Conservation (phyloP, 305 asterid species). For the Fraxinus angustifolia region DNA sequence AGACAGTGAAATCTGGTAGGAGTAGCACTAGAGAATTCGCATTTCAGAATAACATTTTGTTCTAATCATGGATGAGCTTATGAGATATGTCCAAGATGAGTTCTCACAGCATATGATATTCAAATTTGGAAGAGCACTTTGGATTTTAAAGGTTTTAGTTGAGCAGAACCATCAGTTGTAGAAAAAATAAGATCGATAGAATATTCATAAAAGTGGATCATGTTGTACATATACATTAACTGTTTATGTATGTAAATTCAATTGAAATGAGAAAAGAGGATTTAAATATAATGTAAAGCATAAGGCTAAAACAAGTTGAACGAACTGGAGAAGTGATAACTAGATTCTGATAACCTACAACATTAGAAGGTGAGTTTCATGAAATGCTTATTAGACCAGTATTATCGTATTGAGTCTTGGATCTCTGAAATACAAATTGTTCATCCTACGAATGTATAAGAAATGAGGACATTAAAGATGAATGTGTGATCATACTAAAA, state of each 20-base stretch:
- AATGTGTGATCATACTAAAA: background rate
- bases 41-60: background rate
- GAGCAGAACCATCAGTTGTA: background rate
- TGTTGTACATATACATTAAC: background rate
- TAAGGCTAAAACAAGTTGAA: background rate
- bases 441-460: background rate
- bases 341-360: background rate
- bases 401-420: background rate
- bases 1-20: background rate
- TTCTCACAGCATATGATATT: background rate
- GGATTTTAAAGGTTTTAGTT: background rate
- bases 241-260: background rate
- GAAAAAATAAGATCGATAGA: background rate
- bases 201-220: background rate
- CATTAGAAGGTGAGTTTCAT: background rate
- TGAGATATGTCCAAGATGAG: background rate
- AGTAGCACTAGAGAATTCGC: background rate
- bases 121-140: background rate
- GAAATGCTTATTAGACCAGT: background rate
- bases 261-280: background rate
- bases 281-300: background rate
- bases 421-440: background rate
- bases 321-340: background rate
- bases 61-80: background rate
- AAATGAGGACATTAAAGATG: background rate